These are phyloP conservation scores for Ogataea methylovora DNA, from an alignment of 805 yeast species.

Conservation along the genomic window DNA sequence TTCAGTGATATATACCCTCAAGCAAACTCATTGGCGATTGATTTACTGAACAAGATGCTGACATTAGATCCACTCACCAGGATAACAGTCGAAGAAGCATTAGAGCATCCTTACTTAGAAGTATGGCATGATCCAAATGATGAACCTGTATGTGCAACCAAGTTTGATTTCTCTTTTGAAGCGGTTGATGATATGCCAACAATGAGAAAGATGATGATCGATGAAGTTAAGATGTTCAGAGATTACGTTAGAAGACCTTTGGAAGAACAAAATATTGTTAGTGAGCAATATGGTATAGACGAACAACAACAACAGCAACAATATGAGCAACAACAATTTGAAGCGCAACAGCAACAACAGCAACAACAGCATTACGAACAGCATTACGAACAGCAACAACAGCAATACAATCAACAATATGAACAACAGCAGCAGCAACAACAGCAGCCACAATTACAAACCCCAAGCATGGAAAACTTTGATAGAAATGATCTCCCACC, in stretches of 20 bases:
- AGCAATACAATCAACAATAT: constrained; percentile 14
- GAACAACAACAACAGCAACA: constrained; percentile 19
- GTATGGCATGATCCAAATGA: constrained; percentile 93
- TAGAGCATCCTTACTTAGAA: constrained; percentile 79
- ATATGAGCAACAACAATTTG: constrained; percentile 10
- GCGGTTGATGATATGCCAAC: constrained; percentile 68
- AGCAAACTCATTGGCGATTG: constrained; percentile 84
- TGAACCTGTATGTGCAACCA: constrained; percentile 74
- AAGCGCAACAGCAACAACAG: constrained; percentile 5
- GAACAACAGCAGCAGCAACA: constrained; percentile 8
- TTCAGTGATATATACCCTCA: constrained; percentile 65
- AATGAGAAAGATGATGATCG: constrained; percentile 70
- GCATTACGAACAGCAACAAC: constrained; percentile 11
- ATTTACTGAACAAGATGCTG: constrained; percentile 67
- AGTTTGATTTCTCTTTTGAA: constrained; percentile 86
- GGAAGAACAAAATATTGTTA: constrained; percentile 35
- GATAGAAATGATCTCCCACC: constrained; percentile 47
- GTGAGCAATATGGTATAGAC: constrained; percentile 15
- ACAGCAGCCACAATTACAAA: constrained; percentile 23
- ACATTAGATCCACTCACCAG: constrained; percentile 83
- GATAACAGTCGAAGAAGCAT: constrained; percentile 82
- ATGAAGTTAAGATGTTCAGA: constrained; percentile 74
- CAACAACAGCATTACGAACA: constrained; percentile 11
- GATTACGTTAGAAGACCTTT: constrained; percentile 75
- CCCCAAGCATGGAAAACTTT: constrained; percentile 37